A percentile compares a stretch with the other conserved stretches of the same genome.
phyloP scores from a whole-genome alignment of 2,329 filamentous ascomycete genomes.

The Chrysosporium keratinophilum region DNA sequence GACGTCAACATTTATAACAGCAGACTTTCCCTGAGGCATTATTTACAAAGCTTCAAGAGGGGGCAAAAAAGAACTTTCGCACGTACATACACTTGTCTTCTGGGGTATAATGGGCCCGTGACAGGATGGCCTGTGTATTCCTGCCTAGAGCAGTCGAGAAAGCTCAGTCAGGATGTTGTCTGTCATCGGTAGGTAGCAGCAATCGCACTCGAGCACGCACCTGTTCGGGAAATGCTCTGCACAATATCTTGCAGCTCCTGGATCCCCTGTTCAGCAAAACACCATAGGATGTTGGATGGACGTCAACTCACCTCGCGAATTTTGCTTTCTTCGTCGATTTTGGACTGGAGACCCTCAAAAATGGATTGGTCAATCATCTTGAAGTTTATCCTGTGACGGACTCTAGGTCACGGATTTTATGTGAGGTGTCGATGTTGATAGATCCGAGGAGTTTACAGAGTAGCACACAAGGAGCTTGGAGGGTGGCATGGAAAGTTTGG shows the following conservation, averaged over 20 bases:
- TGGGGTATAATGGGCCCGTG: constrained; percentile 80
- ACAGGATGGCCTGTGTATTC: constrained; percentile 70
- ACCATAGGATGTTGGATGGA: background rate
- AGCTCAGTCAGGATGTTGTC: background rate
- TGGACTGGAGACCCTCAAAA: constrained; percentile 76
- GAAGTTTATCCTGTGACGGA: background rate
- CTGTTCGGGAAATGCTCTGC: constrained; percentile 69
- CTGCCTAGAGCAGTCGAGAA: constrained; percentile 44
- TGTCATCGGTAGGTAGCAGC: background rate
- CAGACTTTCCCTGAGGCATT: background rate
- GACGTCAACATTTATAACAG: too few species aligned
- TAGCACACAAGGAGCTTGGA: too few species aligned
- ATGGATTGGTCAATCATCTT: constrained; percentile 66
- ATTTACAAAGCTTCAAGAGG: background rate
- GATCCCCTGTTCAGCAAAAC: background rate
- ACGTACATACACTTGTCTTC: constrained; percentile 49
- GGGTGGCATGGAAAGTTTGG: too few species aligned
- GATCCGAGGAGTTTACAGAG: too few species aligned
- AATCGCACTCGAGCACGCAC: constrained; percentile 27
- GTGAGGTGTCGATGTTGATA: background rate
- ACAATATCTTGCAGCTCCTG: constrained; percentile 69
- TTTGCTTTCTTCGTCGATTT: constrained; percentile 76
- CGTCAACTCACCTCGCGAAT: constrained; percentile 56
- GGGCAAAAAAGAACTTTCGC: background rate
- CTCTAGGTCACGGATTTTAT: background rate